Evolutionary conservation across 2,329 filamentous ascomycete genomes (phyloP).

Genomic region (Colletotrichum sp.): DNA sequence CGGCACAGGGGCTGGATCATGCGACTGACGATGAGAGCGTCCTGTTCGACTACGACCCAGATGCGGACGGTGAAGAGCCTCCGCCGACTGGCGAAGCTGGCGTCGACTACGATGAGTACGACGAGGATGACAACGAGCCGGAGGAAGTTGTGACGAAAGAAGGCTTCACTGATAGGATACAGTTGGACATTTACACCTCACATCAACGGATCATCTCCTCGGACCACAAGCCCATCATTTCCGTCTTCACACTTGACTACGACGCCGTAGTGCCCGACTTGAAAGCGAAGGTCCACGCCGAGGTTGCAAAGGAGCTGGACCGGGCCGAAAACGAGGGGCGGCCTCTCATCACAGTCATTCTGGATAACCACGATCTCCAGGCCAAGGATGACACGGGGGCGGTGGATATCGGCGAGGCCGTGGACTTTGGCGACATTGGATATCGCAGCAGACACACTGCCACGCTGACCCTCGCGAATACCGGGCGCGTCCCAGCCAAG

Average conservation of each 20-base stretch:
- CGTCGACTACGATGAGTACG: constrained; percentile 67
- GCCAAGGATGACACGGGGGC: constrained; percentile 26
- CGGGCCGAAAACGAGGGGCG: constrained; percentile 90
- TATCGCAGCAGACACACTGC: constrained; percentile 71
- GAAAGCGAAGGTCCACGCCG: constrained; percentile 82
- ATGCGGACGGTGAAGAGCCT: constrained; percentile 66
- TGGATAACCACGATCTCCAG: constrained; percentile 62
- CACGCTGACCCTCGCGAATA: constrained; percentile 88
- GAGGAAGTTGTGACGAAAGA: constrained; percentile 62
- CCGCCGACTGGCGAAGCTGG: constrained; percentile 37
- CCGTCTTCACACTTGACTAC: constrained; percentile 83
- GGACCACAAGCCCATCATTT: constrained; percentile 91
- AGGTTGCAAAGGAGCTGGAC: constrained; percentile 88
- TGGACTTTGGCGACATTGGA: constrained; percentile 80
- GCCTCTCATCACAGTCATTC: constrained; percentile 81
- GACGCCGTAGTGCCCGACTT: constrained; percentile 85
- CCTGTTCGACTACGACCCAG: constrained; percentile 89
- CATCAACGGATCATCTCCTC: constrained; percentile 91
- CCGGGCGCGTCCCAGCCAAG: constrained; percentile 79
- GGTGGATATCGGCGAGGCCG: constrained; percentile 55
- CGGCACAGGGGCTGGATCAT: constrained; percentile 75
- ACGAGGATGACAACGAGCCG: constrained; percentile 49
- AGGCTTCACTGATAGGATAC: constrained; percentile 59
- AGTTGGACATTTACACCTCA: constrained; percentile 75
- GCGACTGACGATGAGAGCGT: constrained; percentile 80